Conservation (phyloP, 345 rosid genomes). For the Gossypium thurberi region DNA sequence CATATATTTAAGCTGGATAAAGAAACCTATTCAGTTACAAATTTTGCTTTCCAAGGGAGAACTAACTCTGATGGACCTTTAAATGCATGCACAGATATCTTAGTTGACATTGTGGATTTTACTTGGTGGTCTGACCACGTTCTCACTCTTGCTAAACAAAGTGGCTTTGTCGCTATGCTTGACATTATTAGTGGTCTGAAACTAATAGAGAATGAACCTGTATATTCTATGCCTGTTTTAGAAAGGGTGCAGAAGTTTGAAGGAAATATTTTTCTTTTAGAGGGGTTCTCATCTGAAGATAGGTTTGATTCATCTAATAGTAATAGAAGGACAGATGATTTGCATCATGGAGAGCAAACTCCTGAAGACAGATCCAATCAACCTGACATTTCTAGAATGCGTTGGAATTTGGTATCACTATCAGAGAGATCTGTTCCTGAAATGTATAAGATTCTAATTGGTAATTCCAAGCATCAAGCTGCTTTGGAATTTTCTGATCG, state of each 20-base stretch:
- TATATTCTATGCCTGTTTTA: constrained; percentile 53
- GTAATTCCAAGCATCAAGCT: constrained; percentile 47
- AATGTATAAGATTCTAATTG: constrained; percentile 68
- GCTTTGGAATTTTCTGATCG: constrained; percentile 72
- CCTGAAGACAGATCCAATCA: constrained; percentile 31
- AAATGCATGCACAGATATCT: constrained; percentile 22
- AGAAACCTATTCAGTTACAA: constrained; percentile 33
- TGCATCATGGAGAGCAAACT: constrained; percentile 20
- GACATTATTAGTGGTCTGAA: constrained; percentile 46
- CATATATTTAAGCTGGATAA: constrained; percentile 55
- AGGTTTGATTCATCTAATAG: constrained; percentile 23
- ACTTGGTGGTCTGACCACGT: constrained; percentile 93
- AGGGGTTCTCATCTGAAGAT: constrained; percentile 35
- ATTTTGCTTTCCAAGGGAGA: constrained; percentile 26
- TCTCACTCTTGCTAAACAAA: constrained; percentile 50
- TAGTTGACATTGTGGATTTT: constrained; percentile 53
- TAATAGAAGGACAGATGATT: constrained; percentile 27
- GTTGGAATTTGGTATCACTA: constrained; percentile 71
- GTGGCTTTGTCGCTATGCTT: constrained; percentile 47
- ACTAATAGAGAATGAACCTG: constrained; percentile 46
- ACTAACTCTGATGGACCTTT: constrained; percentile 23
- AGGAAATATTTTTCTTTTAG: constrained; percentile 68
- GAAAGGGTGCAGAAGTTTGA: constrained; percentile 47
- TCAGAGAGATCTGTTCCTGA: constrained; percentile 73
- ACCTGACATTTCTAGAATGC: constrained; percentile 31